These are phyloP conservation scores for Vickermania ingenoplastis DNA, from an alignment of 208 protist species.

Conservation along the genomic window DNA sequence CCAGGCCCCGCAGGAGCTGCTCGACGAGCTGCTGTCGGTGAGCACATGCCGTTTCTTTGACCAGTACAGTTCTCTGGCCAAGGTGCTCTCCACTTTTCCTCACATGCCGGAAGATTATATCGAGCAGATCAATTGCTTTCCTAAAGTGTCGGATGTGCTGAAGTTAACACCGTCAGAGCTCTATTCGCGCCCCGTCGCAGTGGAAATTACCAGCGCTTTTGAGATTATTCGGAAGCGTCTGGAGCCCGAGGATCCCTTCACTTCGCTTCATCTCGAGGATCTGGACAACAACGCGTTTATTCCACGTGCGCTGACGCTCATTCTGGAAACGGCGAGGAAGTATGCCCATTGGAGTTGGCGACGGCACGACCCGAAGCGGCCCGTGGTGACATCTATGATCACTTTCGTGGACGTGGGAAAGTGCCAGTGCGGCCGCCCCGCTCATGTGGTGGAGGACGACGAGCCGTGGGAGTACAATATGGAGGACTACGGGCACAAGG, in stretches of 20 bases:
- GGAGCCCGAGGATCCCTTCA: slow-evolving; percentile 46
- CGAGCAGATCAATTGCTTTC: slow-evolving; percentile 20
- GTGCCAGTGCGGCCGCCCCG: slow-evolving; percentile 31
- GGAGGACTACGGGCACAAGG: slow-evolving; percentile 12
- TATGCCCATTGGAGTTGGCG: slow-evolving; percentile 79
- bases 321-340: slow-evolving; percentile 24
- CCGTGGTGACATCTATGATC: slow-evolving; percentile 76
- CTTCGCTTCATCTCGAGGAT: slow-evolving; percentile 44
- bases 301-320: slow-evolving; percentile 23
- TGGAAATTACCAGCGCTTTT: slow-evolving; percentile 53
- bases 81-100: slow-evolving; percentile 60
- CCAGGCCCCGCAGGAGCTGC: slow-evolving; percentile 28
- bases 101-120: slow-evolving; percentile 16
- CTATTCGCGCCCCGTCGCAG: slow-evolving; percentile 26
- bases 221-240: slow-evolving; percentile 61
- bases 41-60: slow-evolving; percentile 56
- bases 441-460: slow-evolving; percentile 1
- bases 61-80: slow-evolving; percentile 23
- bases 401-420: slow-evolving; percentile 68
- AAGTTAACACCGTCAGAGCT: slow-evolving; percentile 30
- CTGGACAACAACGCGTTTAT: slow-evolving; percentile 51
- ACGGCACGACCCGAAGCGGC: slow-evolving; percentile 69
- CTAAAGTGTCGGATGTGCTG: slow-evolving; percentile 51
- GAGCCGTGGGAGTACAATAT: background rate
- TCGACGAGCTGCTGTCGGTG: slow-evolving; percentile 36